Conservation (phyloP, 2,329 filamentous ascomycete genomes). For the Aspergillus sp. region DNA sequence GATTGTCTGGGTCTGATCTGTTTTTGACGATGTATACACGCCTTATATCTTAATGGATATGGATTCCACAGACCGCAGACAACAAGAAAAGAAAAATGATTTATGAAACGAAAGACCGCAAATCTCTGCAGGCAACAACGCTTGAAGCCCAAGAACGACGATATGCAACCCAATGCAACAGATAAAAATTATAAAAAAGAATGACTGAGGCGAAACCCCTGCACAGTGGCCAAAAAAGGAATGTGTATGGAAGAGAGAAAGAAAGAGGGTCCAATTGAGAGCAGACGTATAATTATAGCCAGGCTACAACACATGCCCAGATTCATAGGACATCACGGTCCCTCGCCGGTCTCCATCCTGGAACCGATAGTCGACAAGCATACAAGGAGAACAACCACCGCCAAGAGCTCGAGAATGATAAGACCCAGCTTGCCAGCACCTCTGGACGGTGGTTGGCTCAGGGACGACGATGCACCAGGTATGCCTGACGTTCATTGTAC, state of each 20-base stretch:
- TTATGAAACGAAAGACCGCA: neutral
- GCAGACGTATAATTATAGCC: neutral
- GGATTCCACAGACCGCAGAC: neutral
- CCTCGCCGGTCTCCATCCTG: neutral
- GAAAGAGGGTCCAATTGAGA: neutral
- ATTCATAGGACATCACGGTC: neutral
- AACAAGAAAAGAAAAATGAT: neutral
- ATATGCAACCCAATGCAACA: neutral
- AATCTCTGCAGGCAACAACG: conserved; percentile 3
- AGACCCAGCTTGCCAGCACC: neutral
- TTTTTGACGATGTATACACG: neutral
- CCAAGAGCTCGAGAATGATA: neutral
- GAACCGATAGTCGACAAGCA: neutral
- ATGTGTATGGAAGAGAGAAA: neutral
- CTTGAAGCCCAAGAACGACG: neutral
- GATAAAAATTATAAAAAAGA: conserved; percentile 1
- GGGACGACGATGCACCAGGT: conserved; percentile 1
- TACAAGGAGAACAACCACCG: neutral
- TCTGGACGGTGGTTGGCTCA: conserved; percentile 12
- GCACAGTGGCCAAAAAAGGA: neutral
- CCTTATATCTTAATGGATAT: conserved; percentile 6
- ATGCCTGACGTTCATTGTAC: conserved; percentile 8
- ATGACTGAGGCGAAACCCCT: neutral
- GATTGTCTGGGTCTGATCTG: neutral
- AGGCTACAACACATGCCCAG: neutral